Base-by-base conservation (phyloP, 179 eudicot species). In the Vitellaria paradoxa region DNA sequence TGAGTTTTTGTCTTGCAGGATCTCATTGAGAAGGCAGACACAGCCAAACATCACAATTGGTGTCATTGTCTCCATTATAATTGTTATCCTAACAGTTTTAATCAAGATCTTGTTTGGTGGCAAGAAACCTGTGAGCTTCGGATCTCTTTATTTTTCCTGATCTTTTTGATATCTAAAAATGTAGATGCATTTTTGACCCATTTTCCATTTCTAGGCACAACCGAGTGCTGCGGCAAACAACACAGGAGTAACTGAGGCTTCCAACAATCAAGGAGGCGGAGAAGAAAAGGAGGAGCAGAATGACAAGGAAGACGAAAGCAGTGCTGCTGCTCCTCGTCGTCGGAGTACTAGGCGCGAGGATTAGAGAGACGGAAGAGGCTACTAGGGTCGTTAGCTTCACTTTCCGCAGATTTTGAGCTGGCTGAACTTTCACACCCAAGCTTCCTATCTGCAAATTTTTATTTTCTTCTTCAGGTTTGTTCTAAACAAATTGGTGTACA, bases 31-130 rank as follows among this genome's bases (percentile, higher is more conserved):
- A 84, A 91, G 82, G 97, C 92, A 6, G 86, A 82, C 82, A 42
- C 94, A 93, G 67, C 87, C 96, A 42, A 88, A 86, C 67, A 72
- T 90, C 70, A 87, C 91, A 50, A 70, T 93, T 71, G 92, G 92
- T 9, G 76, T 86, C 81, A 62, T 91, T 11, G 85, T 79, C 53
- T 83, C 97, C 17, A 14, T 89, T 20, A 82, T 79, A 3, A 87
- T 91, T 24, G 78, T 91, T 72, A 37, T 90, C 67, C 7, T 90
- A 46, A 78, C 87, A 30, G 45, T 87, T 69, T 55, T 93, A 24
- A 61, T 85, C 53, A 91, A 84, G 84, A 80, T 90, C 79, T 77
- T 93, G 69, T 90, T 93, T 24, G 96, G 92, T n/a, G 91, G 94
- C 74, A 92, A 89, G 77, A 80, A 76, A 74, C 85, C 91, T 0